A percentile compares a stretch with the other conserved stretches of the same genome.
phyloP scores from a whole-genome alignment of 1,139 yeast genomes.

The Schizosaccharomyces versatilis region DNA sequence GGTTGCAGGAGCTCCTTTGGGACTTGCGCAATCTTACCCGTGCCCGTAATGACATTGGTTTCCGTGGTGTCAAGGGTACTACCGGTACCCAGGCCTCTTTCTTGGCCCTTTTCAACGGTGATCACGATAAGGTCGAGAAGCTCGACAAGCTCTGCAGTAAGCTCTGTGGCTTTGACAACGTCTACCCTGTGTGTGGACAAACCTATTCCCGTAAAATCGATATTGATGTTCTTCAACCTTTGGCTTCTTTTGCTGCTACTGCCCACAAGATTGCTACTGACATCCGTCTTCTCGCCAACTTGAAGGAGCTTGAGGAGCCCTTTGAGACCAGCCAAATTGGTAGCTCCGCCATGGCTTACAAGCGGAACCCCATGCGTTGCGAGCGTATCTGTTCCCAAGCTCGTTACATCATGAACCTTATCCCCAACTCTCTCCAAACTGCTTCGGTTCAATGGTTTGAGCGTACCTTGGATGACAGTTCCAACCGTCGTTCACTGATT shows the following conservation, averaged over 20 bases:
- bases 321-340: conserved; percentile 96
- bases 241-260: conserved; percentile 86
- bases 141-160: conserved; percentile 83
- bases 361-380: conserved; percentile 98
- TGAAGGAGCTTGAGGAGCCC: conserved; percentile 95
- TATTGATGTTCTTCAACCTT: conserved; percentile 76
- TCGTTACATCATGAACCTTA: conserved; percentile 79
- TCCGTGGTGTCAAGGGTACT: conserved; percentile 97
- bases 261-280: conserved; percentile 97
- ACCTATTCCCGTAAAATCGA: conserved; percentile 95
- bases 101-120: conserved; percentile 81
- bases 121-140: conserved; percentile 69
- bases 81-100: conserved; percentile 98
- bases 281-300: conserved; percentile 80
- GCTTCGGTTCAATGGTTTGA: conserved; percentile 99
- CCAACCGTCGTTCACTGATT: conserved; percentile 87
- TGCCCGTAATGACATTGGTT: conserved; percentile 88
- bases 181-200: conserved; percentile 95
- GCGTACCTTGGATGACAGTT: conserved; percentile 94
- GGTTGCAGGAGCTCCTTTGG: conserved; percentile 96
- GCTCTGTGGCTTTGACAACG: conserved; percentile 77
- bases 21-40: conserved; percentile 87
- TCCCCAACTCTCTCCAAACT: conserved; percentile 84
- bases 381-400: conserved; percentile 95
- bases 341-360: conserved; percentile 96